Evolutionary conservation across 192 early-diverging fungal species (phyloP), one percentile per base, ranked within the genome.

Genomic region (Spinellus fusiger): DNA sequence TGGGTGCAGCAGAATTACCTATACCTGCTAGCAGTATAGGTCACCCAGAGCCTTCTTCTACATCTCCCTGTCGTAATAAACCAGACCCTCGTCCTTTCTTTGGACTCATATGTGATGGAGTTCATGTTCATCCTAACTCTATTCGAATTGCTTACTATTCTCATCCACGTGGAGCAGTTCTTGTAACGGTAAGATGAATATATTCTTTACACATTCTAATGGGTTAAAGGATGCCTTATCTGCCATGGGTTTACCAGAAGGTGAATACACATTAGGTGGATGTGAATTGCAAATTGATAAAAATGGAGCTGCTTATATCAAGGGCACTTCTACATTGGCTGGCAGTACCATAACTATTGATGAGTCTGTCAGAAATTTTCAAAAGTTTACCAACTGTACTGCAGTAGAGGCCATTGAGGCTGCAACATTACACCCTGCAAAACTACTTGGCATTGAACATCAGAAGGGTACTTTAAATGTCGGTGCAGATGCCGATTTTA

Each of bases 41-140:
- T 22, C 72, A 74, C 27, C 72, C 72, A 22, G 18, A 28, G 1
- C 54, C 72, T 15, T 65, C 66, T 1, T 33, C 20, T 16, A 69
- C 72, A 5, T 68, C 72, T 2, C 66, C 72, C 22, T 32, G 49
- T 29, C 58, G 46, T 12, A 65, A 44, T 13, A 63, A 62, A 27
- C 71, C 77, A 9, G 72, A 74, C 46, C 75, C 81, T 25, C 83
- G 88, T 34, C 89, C 91, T 25, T 91, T 81, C 67, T 93, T 90
- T 68, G 91, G 91, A 40, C 76, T 91, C 49, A 93, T 93, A 63
- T 88, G 88, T 58, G 88, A 91, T 60, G 91, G 91, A 53, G 79
- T 91, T 49, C 89, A 91, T 60, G 88, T 89, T 9, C 86, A 89
- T 62, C 89, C 89, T 25, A 87, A 90, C 68, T 88, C 83, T 31